Percentiles rank a stretch among this genome's conserved stretches.
phyloP scores from a whole-genome alignment of 345 rosid species.

The Durio zibethinus region DNA sequence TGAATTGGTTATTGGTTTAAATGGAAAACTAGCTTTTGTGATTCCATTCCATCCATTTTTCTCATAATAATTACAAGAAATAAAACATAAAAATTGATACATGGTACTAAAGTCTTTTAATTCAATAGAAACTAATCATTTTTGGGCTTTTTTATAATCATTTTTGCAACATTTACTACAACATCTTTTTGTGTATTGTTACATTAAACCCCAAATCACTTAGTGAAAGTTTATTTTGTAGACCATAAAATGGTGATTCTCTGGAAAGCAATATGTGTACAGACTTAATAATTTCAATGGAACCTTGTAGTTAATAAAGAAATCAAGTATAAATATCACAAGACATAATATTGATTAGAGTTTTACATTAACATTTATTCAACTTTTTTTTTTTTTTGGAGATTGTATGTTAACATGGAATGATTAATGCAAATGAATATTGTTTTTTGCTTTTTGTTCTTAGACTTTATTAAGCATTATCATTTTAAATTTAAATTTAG shows the following conservation, averaged over 20 bases:
- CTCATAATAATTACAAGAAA: background rate
- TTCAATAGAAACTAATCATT: background rate
- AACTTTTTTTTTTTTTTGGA: too few species aligned
- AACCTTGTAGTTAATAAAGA: conserved; percentile 62
- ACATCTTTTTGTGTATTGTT: conserved; percentile 33
- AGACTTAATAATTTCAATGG: conserved; percentile 61
- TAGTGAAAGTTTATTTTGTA: conserved; percentile 51
- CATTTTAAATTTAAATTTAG: too few species aligned
- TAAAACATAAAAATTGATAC: background rate
- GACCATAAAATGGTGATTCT: conserved; percentile 83
- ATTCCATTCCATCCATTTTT: background rate
- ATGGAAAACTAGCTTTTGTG: background rate
- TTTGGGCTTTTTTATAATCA: conserved; percentile 9
- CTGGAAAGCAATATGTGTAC: conserved; percentile 89
- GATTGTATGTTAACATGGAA: too few species aligned
- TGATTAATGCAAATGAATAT: too few species aligned
- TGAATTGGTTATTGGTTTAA: background rate
- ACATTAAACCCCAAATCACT: conserved; percentile 31
- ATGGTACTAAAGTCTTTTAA: background rate
- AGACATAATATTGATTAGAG: too few species aligned
- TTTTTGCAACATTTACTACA: conserved; percentile 22
- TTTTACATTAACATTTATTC: too few species aligned
- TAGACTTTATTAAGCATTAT: too few species aligned
- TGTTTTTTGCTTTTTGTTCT: too few species aligned
- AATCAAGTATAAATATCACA: conserved; percentile 48